Conservation (phyloP, 2,329 filamentous ascomycete genomes). For the Orbilia javanica region DNA sequence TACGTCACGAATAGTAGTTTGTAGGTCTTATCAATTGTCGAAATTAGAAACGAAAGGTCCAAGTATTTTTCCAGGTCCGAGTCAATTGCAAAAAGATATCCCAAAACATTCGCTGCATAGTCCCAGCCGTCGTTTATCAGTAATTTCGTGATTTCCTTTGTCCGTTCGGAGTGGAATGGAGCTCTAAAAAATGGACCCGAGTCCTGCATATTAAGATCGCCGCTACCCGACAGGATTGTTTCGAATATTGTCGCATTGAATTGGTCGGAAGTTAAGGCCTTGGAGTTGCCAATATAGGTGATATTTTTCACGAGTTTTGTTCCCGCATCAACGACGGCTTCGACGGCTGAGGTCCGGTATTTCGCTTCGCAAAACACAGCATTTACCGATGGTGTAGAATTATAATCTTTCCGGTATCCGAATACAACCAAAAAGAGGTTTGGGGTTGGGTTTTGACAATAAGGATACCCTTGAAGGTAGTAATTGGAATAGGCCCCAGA, state of each 20-base stretch:
- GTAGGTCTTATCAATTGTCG: conserved; percentile 46
- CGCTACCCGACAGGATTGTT: conserved; percentile 33
- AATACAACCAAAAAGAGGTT: conserved; percentile 56
- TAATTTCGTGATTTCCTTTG: conserved; percentile 16
- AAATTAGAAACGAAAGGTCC: conserved; percentile 36
- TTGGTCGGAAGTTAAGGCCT: neutral
- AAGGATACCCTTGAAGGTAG: conserved; percentile 33
- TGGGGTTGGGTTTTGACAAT: conserved; percentile 3
- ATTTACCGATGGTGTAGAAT: conserved; percentile 33
- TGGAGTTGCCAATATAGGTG: conserved; percentile 16
- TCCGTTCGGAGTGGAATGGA: neutral
- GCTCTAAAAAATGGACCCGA: conserved; percentile 24
- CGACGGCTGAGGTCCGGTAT: conserved; percentile 36
- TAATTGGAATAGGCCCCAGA: conserved; percentile 18
- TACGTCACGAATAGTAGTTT: conserved; percentile 56
- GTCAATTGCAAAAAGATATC: conserved; percentile 52
- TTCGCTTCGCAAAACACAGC: conserved; percentile 51
- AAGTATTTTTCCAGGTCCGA: conserved; percentile 27
- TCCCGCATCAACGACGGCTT: conserved; percentile 51
- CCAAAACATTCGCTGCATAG: conserved; percentile 29
- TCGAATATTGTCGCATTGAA: conserved; percentile 44
- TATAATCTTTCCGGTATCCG: conserved; percentile 19
- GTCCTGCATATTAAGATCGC: neutral
- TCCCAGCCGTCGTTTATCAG: conserved; percentile 42
- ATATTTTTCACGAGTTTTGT: conserved; percentile 38